phyloP scores from a whole-genome alignment of 345 rosid species.

The Gynandropsis gynandra region DNA sequence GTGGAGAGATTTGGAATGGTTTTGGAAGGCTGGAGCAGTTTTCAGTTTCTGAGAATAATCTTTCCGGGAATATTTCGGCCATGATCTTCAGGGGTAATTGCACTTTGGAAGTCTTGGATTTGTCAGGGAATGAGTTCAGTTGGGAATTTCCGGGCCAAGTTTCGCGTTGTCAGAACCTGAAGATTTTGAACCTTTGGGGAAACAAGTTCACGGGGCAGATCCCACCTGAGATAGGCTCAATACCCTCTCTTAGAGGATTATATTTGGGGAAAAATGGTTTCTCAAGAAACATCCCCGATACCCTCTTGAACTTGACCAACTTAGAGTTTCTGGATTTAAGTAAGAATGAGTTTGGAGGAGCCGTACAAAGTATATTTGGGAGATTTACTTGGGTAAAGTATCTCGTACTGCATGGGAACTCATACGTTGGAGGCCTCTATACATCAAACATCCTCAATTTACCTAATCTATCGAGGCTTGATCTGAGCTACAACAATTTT shows the following conservation, averaged over 20 bases:
- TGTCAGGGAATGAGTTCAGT: conserved; percentile 47
- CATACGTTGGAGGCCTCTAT: conserved; percentile 48
- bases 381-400: conserved; percentile 52
- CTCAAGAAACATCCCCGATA: conserved; percentile 48
- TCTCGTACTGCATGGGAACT: conserved; percentile 54
- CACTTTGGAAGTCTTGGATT: conserved; percentile 43
- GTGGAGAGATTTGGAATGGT: conserved; percentile 51
- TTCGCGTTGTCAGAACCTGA: conserved; percentile 50
- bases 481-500: conserved; percentile 71
- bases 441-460: conserved; percentile 67
- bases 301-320: conserved; percentile 47
- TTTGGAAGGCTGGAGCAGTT: conserved; percentile 49
- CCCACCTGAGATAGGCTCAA: conserved; percentile 57
- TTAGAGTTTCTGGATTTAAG: conserved; percentile 66
- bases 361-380: conserved; percentile 63
- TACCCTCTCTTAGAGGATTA: conserved; percentile 50
- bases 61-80: conserved; percentile 37
- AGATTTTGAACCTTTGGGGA: conserved; percentile 52
- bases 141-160: conserved; percentile 45
- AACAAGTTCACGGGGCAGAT: conserved; percentile 53
- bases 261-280: conserved; percentile 67
- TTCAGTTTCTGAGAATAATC: conserved; percentile 44
- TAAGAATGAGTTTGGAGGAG: conserved; percentile 54
- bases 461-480: conserved; percentile 46
- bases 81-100: conserved; percentile 45